Evolutionary conservation across 805 yeast species (phyloP).

Genomic region (Kuraishia capsulata): DNA sequence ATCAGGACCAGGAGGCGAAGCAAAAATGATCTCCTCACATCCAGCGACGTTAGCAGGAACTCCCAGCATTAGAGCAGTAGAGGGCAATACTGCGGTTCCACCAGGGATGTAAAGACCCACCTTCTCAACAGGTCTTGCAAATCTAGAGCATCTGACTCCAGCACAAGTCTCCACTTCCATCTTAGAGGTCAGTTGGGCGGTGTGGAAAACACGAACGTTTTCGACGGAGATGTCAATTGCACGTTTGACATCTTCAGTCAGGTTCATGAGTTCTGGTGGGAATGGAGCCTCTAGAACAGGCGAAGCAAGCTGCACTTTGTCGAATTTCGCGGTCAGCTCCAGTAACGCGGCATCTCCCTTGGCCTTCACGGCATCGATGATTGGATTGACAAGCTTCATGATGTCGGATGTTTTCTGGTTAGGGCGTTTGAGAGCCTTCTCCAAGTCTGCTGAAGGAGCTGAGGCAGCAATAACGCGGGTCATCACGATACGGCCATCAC

Average conservation of each 20-base stretch:
- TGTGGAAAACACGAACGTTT: conserved; percentile 87
- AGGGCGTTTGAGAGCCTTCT: conserved; percentile 77
- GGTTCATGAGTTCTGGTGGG: conserved; percentile 64
- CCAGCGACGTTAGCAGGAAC: conserved; percentile 99
- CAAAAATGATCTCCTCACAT: conserved; percentile 82
- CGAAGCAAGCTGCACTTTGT: conserved; percentile 59
- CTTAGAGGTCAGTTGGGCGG: conserved; percentile 75
- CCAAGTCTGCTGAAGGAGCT: conserved; percentile 35
- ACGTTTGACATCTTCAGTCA: conserved; percentile 68
- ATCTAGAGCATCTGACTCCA: conserved; percentile 90
- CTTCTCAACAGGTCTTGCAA: conserved; percentile 87
- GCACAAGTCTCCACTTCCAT: conserved; percentile 86
- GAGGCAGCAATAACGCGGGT: conserved; percentile 34
- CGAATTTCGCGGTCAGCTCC: conserved; percentile 89
- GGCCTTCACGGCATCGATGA: conserved; percentile 64
- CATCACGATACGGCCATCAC: conserved; percentile 36
- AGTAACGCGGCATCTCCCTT: conserved; percentile 83
- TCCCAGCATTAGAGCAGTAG: conserved; percentile 96
- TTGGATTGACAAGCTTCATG: conserved; percentile 87
- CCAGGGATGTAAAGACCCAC: conserved; percentile 98
- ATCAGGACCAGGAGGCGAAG: conserved; percentile 92
- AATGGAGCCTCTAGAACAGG: conserved; percentile 88
- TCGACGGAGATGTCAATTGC: conserved; percentile 87
- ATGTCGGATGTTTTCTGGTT: conserved; percentile 89
- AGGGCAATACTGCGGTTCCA: conserved; percentile 96